phyloP scores from a whole-genome alignment of 78 protist species.

The Dictyostelium purpureum region DNA sequence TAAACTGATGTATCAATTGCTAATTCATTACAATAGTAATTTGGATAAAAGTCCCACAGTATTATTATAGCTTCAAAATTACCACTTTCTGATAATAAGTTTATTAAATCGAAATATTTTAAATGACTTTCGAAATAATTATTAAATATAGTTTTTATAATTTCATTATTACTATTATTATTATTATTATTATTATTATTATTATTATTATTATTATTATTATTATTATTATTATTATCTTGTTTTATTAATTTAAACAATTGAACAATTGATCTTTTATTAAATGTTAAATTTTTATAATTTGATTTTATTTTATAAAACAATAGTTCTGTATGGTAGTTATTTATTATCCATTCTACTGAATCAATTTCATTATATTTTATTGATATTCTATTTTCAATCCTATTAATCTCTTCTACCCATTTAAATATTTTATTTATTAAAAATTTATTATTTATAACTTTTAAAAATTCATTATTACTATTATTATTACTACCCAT shows the following conservation, averaged over 20 bases:
- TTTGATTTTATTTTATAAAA: slow-evolving; percentile 1
- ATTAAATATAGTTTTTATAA: neutral
- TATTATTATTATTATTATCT: neutral
- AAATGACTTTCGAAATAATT: neutral
- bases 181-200: neutral
- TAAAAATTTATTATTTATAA: slow-evolving; percentile 7
- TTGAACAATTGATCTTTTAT: neutral
- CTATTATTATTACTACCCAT: too few relatives aligned
- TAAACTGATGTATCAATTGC: neutral
- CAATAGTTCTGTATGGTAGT: neutral
- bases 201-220: too few relatives aligned
- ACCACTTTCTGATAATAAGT: neutral
- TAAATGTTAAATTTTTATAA: slow-evolving; percentile 9
- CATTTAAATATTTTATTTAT: neutral
- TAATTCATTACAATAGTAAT: neutral
- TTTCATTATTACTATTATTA: too few relatives aligned
- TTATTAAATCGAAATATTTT: neutral
- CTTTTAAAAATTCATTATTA: neutral
- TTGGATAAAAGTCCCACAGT: neutral
- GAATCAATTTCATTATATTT: neutral
- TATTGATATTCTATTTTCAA: neutral
- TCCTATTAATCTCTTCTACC: neutral
- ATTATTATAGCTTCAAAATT: neutral
- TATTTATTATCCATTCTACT: slow-evolving; percentile 1
- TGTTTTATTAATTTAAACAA: slow-evolving; percentile 1